Evolutionary conservation across 176 grass and related monocot genomes (phyloP).

Genomic region (Hyparrhenia diplandra): DNA sequence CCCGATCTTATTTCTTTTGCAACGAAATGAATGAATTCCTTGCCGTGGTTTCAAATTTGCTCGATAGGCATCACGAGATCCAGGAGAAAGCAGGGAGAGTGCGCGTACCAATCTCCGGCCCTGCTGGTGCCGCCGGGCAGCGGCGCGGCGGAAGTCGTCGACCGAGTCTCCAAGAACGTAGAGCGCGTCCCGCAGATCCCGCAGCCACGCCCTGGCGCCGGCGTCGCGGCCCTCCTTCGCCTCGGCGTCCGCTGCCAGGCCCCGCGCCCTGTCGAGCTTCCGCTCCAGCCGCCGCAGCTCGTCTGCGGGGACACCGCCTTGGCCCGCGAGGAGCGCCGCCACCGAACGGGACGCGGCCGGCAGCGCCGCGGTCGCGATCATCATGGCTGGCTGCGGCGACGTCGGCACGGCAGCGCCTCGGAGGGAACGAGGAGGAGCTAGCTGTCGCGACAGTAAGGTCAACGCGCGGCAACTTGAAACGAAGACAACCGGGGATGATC

Average conservation of each 20-base stretch:
- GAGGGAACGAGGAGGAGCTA: neutral
- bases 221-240: constrained; percentile 18
- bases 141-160: constrained; percentile 2
- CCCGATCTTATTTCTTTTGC: neutral
- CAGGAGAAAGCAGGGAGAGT: neutral
- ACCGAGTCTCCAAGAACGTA: neutral
- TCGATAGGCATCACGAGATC: neutral
- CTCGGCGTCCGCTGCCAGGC: constrained; percentile 16
- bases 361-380: constrained; percentile 28
- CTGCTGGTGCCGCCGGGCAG: neutral
- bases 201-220: constrained; percentile 22
- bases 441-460: neutral
- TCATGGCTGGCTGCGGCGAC: constrained; percentile 15
- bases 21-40: neutral
- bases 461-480: neutral
- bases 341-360: constrained; percentile 4
- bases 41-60: neutral
- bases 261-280: neutral
- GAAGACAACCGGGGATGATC: neutral
- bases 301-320: constrained; percentile 4
- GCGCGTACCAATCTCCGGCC: constrained; percentile 23
- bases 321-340: constrained; percentile 1
- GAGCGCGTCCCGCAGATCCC: constrained; percentile 15
- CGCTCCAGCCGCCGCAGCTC: constrained; percentile 23
- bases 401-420: neutral